Evolutionary conservation across 2,329 filamentous ascomycete species (phyloP).

Genomic region (Aspergillus thermomutatus): DNA sequence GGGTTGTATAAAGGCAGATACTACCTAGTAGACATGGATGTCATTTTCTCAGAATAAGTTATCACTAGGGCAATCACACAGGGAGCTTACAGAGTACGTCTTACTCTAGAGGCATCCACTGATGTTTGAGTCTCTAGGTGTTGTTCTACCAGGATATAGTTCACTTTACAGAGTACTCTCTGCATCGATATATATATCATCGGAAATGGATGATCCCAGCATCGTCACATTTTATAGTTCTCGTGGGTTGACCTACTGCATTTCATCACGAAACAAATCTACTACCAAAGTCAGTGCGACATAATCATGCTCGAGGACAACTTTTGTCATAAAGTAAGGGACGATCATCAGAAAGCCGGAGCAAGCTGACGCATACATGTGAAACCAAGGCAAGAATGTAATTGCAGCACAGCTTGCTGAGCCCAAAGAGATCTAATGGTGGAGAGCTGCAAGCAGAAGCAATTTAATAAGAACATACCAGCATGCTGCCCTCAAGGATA

Average conservation of each 20-base stretch:
- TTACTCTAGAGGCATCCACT: neutral
- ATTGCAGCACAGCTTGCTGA: neutral
- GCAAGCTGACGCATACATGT: neutral
- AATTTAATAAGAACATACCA: too few relatives aligned
- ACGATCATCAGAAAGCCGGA: neutral
- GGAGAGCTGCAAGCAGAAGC: neutral
- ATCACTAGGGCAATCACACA: neutral
- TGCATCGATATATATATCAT: neutral
- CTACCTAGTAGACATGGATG: too few relatives aligned
- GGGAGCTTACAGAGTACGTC: neutral
- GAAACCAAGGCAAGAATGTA: neutral
- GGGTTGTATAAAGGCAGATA: too few relatives aligned
- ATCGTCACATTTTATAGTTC: neutral
- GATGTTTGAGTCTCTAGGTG: neutral
- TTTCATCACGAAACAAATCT: neutral
- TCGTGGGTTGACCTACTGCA: neutral
- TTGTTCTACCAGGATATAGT: neutral
- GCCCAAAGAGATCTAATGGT: neutral
- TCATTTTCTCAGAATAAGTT: neutral
- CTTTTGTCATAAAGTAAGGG: neutral
- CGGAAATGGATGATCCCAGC: neutral
- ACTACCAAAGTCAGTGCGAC: neutral
- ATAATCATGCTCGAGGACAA: neutral
- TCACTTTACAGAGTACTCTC: neutral
- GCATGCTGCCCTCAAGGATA: too few relatives aligned